These are phyloP conservation scores for Cubamyces lactineus DNA, from an alignment of 768 basidiomycete species.

Conservation along the genomic window DNA sequence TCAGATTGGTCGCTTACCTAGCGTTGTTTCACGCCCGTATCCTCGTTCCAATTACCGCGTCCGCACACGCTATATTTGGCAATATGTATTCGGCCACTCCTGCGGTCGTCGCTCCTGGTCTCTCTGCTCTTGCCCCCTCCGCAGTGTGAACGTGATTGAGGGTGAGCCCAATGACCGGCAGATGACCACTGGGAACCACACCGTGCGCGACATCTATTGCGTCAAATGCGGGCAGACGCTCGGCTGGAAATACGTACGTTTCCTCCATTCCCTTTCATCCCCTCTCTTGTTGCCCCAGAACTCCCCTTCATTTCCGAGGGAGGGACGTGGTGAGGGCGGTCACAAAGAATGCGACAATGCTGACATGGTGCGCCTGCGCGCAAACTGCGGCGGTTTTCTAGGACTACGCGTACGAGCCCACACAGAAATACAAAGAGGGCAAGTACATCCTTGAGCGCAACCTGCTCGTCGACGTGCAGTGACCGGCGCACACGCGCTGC, in stretches of 20 bases:
- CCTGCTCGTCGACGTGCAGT: constrained; percentile 86
- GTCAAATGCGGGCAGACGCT: constrained; percentile 83
- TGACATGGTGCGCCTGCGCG: neutral
- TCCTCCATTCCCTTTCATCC: constrained; percentile 10
- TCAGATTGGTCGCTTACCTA: constrained; percentile 8
- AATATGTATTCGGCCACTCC: constrained; percentile 1
- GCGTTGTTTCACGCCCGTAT: neutral
- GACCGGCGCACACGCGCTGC: constrained; percentile 29
- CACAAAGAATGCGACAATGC: neutral
- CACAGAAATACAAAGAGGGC: constrained; percentile 98
- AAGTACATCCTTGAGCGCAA: constrained; percentile 97
- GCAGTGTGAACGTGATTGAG: constrained; percentile 88
- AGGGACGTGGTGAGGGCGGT: neutral
- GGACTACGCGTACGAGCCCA: constrained; percentile 89
- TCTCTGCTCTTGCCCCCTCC: constrained; percentile 7
- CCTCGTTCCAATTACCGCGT: constrained; percentile 19
- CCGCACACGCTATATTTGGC: constrained; percentile 22
- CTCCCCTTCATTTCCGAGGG: constrained; percentile 8
- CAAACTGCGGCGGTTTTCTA: constrained; percentile 37
- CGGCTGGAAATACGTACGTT: constrained; percentile 97
- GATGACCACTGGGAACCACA: constrained; percentile 98
- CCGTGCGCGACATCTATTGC: constrained; percentile 95
- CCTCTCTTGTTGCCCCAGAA: constrained; percentile 2
- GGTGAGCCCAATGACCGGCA: constrained; percentile 89
- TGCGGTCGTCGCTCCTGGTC: constrained; percentile 12